These are phyloP conservation scores for Candida qinlingensis DNA, from an alignment of 805 yeast species.

Conservation along the genomic window DNA sequence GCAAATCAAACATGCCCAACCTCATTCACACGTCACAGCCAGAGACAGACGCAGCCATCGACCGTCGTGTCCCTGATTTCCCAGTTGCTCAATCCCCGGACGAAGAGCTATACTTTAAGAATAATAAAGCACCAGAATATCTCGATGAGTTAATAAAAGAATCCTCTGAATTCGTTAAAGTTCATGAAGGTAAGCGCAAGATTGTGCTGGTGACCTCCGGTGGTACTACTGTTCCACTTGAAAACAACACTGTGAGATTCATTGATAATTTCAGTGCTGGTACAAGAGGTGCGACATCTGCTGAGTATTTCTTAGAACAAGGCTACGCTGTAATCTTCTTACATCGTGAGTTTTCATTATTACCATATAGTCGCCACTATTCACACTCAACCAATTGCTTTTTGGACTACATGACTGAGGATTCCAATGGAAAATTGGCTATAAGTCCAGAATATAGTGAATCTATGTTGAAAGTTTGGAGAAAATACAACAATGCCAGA, in stretches of 20 bases:
- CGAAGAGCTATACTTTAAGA: conserved; percentile 71
- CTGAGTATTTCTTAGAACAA: conserved; percentile 79
- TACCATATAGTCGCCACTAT: conserved; percentile 90
- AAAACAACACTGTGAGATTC: conserved; percentile 92
- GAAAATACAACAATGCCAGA: conserved; percentile 42
- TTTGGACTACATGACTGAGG: conserved; percentile 68
- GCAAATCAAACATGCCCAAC: conserved; percentile 2
- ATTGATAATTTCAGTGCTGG: conserved; percentile 98
- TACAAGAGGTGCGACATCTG: conserved; percentile 94
- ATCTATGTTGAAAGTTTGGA: conserved; percentile 54
- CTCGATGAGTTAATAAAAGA: conserved; percentile 54
- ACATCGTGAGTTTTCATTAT: conserved; percentile 85
- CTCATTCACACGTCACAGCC: conserved; percentile 64
- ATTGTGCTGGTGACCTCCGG: conserved; percentile 90
- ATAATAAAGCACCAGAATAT: conserved; percentile 71
- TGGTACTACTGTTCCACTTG: conserved; percentile 97
- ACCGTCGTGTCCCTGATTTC: conserved; percentile 66
- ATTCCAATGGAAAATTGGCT: conserved; percentile 48
- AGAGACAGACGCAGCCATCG: conserved; percentile 68
- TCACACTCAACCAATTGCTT: conserved; percentile 81
- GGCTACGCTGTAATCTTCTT: conserved; percentile 92
- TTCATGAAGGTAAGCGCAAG: conserved; percentile 41
- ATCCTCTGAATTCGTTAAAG: conserved; percentile 54
- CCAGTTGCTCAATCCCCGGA: conserved; percentile 69
- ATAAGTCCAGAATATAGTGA: conserved; percentile 56